These are phyloP conservation scores for Pichia cephalocereana DNA, from an alignment of 805 yeast species.

Conservation along the genomic window DNA sequence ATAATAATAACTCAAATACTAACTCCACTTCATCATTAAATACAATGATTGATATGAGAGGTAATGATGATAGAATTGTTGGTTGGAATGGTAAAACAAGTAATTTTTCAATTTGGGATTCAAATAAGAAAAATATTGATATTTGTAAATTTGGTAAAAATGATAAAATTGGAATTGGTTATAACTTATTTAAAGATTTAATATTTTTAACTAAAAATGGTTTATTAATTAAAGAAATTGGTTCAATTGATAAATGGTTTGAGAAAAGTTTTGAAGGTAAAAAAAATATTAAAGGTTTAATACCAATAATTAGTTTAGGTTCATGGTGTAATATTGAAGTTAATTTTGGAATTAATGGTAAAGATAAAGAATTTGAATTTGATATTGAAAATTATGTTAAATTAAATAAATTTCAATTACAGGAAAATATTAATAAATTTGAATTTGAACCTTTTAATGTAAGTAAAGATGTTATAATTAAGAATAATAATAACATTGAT, in stretches of 20 bases:
- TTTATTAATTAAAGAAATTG: conserved; percentile 43
- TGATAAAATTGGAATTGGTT: conserved; percentile 79
- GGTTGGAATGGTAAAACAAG: conserved; percentile 50
- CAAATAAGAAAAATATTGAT: conserved; percentile 27
- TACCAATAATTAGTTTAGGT: conserved; percentile 40
- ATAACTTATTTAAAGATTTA: conserved; percentile 53
- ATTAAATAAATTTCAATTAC: conserved; percentile 25
- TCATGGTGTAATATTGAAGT: conserved; percentile 35
- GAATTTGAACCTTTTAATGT: neutral
- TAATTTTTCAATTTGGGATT: conserved; percentile 27
- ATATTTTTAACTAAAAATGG: conserved; percentile 83
- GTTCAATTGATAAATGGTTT: conserved; percentile 1
- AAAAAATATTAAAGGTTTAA: conserved; percentile 2
- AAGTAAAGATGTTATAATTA: neutral
- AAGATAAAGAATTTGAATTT: conserved; percentile 29
- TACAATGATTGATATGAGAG: conserved; percentile 33
- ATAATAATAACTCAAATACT: no score
- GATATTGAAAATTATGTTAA: conserved; percentile 40
- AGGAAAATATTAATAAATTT: conserved; percentile 7
- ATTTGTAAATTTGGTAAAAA: conserved; percentile 40
- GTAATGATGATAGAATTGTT: conserved; percentile 38
- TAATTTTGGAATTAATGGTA: conserved; percentile 41
- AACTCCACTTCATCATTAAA: neutral
- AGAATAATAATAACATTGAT: conserved; percentile 12
- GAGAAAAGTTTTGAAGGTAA: conserved; percentile 4